Base-by-base conservation (phyloP, 352 stramenopile genomes). In the Globisporangium cystogenes region DNA sequence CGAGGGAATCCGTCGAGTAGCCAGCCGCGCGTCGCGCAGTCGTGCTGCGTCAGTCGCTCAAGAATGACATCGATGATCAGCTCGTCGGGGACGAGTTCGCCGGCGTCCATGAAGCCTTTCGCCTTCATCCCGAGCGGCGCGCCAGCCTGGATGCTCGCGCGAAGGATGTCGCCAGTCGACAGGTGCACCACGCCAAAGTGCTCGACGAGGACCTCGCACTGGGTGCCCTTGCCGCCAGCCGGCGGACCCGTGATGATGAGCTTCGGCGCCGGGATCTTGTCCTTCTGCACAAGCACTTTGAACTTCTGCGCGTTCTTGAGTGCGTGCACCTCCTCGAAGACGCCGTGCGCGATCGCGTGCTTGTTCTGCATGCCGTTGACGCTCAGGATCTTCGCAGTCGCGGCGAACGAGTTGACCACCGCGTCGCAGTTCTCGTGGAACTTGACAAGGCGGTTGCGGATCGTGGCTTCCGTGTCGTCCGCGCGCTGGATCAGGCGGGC, bases 1-100 rank as follows among this genome's bases (percentile, higher is more conserved):
- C 93, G 82, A 12, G 94, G 93, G 59, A 98, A 98, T 1, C 94
- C 94, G 63, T 98, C 94, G 1, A 98, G 78, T 18, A 98, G 69
- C 88, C 91, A 98, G 10, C 94, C 94, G 20, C 76, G 70, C 21
- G 66, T 58, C 45, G 82, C 54, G 54, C 90, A 97, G 61, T 98
- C 92, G 7, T 68, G 51, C 50, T 96, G 70, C 27, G 75, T 55
- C 14, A 98, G 72, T 5, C 93, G 67, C 23, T 94, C 86, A 3
- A 86, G 57, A 37, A 87, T 70, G 2, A 87, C 70, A 66, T 96
- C 64, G 33, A 98, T 87, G 64, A 98, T 97, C 7, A 98, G 62
- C 31, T 90, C 63, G 63, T 98, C 95, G 0, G 95, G 95, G 7
- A 98, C 90, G 23, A 98, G 70, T 47, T 82, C 70, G n/a, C 90